Conservation (phyloP, 129 eudicot genomes). For the Artemisia annua region DNA sequence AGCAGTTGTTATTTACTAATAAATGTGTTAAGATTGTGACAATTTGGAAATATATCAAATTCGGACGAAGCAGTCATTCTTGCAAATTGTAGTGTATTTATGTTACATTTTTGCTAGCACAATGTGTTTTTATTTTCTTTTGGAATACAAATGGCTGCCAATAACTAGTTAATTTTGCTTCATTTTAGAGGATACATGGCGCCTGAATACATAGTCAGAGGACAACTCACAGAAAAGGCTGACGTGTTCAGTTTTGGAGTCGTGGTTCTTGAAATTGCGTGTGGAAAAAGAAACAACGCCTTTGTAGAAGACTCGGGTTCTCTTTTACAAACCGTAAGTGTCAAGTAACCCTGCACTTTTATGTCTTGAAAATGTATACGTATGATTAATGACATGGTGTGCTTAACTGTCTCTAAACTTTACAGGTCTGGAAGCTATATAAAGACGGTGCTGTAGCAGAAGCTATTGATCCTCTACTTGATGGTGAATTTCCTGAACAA, state of each 20-base stretch:
- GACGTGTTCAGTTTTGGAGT: conserved; percentile 81
- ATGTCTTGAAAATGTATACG: background rate
- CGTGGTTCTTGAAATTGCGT: conserved; percentile 69
- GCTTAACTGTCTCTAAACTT: background rate
- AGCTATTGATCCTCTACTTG: conserved; percentile 51
- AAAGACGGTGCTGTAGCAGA: conserved; percentile 43
- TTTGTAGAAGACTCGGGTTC: conserved; percentile 62
- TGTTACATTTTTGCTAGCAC: background rate
- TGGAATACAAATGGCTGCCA: background rate
- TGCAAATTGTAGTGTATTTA: too few relatives aligned
- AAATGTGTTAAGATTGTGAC: background rate
- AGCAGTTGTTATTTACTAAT: background rate
- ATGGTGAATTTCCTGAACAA: conserved; percentile 42
- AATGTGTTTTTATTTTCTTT: background rate
- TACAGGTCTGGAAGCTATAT: conserved; percentile 67
- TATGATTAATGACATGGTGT: background rate
- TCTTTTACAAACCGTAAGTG: conserved; percentile 64
- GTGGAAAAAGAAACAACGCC: conserved; percentile 61
- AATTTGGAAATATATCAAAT: background rate
- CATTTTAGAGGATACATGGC: conserved; percentile 79
- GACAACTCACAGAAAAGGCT: conserved; percentile 81
- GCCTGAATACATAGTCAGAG: conserved; percentile 76
- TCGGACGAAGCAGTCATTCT: background rate
- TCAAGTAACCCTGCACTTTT: background rate
- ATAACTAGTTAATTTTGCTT: conserved; percentile 1